phyloP scores from a whole-genome alignment of 495 filamentous ascomycete species.

The Platismatia glauca region DNA sequence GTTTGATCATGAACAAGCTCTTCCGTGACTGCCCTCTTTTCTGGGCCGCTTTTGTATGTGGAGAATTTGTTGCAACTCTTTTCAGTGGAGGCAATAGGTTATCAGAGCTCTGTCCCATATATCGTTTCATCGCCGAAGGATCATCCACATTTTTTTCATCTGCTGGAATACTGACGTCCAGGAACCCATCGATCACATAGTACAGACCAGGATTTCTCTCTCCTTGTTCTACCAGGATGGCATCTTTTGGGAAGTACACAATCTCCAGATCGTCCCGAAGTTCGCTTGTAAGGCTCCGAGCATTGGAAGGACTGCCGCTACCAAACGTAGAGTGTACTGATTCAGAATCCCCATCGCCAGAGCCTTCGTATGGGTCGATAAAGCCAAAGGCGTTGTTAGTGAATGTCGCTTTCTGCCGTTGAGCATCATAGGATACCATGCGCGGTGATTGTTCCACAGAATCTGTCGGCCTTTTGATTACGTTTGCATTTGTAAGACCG shows the following conservation, averaged over 20 bases:
- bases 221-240: slow-evolving; percentile 93
- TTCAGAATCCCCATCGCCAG: slow-evolving; percentile 75
- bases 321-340: slow-evolving; percentile 65
- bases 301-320: slow-evolving; percentile 45
- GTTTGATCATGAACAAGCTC: slow-evolving; percentile 87
- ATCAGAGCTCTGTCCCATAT: slow-evolving; percentile 28
- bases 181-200: slow-evolving; percentile 94
- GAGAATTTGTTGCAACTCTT: slow-evolving; percentile 42
- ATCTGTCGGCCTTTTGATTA: slow-evolving; percentile 49
- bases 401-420: slow-evolving; percentile 75
- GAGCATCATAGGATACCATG: slow-evolving; percentile 76
- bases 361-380: slow-evolving; percentile 81
- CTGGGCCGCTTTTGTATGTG: slow-evolving; percentile 33
- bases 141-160: slow-evolving; percentile 44
- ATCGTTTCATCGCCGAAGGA: slow-evolving; percentile 26
- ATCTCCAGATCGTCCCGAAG: slow-evolving; percentile 91
- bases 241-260: slow-evolving; percentile 90
- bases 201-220: slow-evolving; percentile 93
- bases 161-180: slow-evolving; percentile 75
- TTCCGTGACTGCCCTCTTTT: slow-evolving; percentile 48
- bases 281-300: slow-evolving; percentile 55
- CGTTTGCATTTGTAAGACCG: slow-evolving; percentile 61
- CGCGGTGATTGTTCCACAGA: slow-evolving; percentile 79
- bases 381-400: slow-evolving; percentile 92
- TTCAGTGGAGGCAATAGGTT: slow-evolving; percentile 42